These are phyloP conservation scores for Alloascoidea africana DNA, from an alignment of 805 yeast species.

Conservation along the genomic window DNA sequence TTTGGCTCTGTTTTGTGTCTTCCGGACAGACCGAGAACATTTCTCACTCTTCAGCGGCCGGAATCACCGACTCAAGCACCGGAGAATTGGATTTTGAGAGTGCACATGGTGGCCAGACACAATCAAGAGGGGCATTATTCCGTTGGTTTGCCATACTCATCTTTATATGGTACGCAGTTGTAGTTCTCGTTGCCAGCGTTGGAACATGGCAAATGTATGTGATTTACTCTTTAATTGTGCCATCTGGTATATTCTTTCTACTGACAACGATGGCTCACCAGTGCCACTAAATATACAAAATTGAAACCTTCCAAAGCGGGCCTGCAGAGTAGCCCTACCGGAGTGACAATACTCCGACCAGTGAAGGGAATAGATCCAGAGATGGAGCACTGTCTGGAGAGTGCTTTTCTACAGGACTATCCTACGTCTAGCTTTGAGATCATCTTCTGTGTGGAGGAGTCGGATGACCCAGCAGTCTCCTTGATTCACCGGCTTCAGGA, in stretches of 20 bases:
- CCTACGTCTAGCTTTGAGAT: slow-evolving; percentile 47
- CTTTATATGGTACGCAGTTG: slow-evolving; percentile 25
- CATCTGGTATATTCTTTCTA: no score
- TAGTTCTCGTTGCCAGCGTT: slow-evolving; percentile 20
- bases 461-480: slow-evolving; percentile 47
- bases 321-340: slow-evolving; percentile 28
- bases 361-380: slow-evolving; percentile 76
- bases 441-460: slow-evolving; percentile 58
- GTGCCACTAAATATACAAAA: slow-evolving; percentile 15
- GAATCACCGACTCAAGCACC: not conserved
- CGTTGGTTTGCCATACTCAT: slow-evolving; percentile 12
- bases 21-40: not conserved
- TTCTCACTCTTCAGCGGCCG: not conserved
- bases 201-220: slow-evolving; percentile 24
- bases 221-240: no score
- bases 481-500: slow-evolving; percentile 33
- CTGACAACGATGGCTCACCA: not conserved
- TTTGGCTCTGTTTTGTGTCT: not conserved
- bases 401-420: slow-evolving; percentile 55
- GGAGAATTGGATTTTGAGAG: not conserved
- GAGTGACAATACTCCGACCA: slow-evolving; percentile 72
- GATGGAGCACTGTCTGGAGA: slow-evolving; percentile 47
- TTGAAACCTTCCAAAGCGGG: slow-evolving; percentile 13
- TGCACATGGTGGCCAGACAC: not conserved
- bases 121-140: not conserved